Percentiles rank a stretch among this genome's conserved stretches.
phyloP scores from a whole-genome alignment of 805 yeast species.

The Spathaspora hagerdaliae region DNA sequence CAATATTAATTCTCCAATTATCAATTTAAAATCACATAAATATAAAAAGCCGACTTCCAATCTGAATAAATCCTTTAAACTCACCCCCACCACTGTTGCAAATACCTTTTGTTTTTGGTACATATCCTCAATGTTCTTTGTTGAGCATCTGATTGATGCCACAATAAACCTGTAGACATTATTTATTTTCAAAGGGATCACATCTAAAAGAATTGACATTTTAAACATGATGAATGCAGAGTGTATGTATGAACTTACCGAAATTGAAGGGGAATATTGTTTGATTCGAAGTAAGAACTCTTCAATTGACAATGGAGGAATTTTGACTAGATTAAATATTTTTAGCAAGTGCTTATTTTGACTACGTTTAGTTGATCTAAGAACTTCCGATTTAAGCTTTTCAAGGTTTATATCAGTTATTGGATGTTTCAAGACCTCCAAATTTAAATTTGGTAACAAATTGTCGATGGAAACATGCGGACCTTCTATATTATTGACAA shows the following conservation, averaged over 20 bases:
- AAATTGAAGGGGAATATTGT: slow-evolving; percentile 36
- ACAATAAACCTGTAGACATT: slow-evolving; percentile 38
- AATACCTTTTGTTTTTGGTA: slow-evolving; percentile 38
- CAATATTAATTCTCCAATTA: slow-evolving; percentile 31
- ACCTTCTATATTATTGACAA: slow-evolving; percentile 2
- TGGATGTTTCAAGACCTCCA: slow-evolving; percentile 7
- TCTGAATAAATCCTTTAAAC: slow-evolving; percentile 30
- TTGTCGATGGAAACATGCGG: slow-evolving; percentile 20
- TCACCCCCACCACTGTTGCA: slow-evolving; percentile 42
- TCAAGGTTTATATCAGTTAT: slow-evolving; percentile 13
- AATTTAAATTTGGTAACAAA: slow-evolving; percentile 8
- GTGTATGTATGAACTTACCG: slow-evolving; percentile 37
- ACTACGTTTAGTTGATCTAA: slow-evolving; percentile 11
- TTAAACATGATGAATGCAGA: slow-evolving; percentile 36
- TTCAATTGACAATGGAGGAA: slow-evolving; percentile 32
- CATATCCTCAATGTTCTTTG: slow-evolving; percentile 38
- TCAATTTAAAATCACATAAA: slow-evolving; percentile 34
- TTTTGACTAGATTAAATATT: slow-evolving; percentile 28
- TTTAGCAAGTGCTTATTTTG: slow-evolving; percentile 29
- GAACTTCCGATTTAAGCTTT: slow-evolving; percentile 19
- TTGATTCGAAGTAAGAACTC: slow-evolving; percentile 34
- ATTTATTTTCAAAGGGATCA: slow-evolving; percentile 25
- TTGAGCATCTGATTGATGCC: slow-evolving; percentile 39
- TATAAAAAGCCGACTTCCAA: slow-evolving; percentile 40
- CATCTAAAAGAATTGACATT: slow-evolving; percentile 27